Evolutionary conservation across 352 stramenopile genomes (phyloP).

Genomic region (Pythium chondricola): DNA sequence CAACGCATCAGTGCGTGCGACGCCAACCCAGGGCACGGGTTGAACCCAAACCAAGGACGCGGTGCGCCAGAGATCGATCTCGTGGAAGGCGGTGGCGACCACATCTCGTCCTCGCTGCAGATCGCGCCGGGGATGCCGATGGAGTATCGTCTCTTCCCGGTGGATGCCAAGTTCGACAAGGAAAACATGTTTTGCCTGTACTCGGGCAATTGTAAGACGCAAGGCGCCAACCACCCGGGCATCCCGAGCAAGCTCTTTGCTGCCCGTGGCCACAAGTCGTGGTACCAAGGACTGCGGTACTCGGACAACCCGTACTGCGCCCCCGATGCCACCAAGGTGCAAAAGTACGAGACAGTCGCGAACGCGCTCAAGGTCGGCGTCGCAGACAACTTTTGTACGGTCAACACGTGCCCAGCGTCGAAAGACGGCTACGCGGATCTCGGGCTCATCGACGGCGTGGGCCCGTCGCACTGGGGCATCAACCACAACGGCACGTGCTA

Average conservation of each 20-base stretch:
- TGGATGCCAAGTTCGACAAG: constrained; percentile 36
- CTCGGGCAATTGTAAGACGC: constrained; percentile 22
- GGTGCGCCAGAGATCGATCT: constrained; percentile 96
- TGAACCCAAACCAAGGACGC: constrained; percentile 90
- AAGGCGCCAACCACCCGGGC: constrained; percentile 29
- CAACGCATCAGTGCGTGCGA: constrained; percentile 86
- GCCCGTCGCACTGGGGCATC: constrained; percentile 37
- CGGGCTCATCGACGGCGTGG: constrained; percentile 21
- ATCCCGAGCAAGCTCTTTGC: constrained; percentile 29
- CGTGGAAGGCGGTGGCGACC: constrained; percentile 72
- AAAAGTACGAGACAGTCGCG: constrained; percentile 17
- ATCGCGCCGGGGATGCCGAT: constrained; percentile 53
- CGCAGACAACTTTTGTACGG: constrained; percentile 33
- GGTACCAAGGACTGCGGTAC: constrained; percentile 51
- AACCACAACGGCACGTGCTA: constrained; percentile 48
- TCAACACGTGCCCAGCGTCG: constrained; percentile 28
- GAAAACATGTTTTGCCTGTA: constrained; percentile 23
- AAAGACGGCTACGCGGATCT: constrained; percentile 37
- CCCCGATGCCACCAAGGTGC: not conserved
- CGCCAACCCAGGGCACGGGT: constrained; percentile 77
- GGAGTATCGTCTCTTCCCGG: constrained; percentile 33
- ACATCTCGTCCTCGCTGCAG: constrained; percentile 87
- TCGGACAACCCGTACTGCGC: constrained; percentile 41
- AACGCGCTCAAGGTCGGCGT: constrained; percentile 26
- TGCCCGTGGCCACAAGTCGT: constrained; percentile 36